Base-by-base conservation (phyloP, 1,284 basidiomycete genomes). In the Phlebopus sp. region DNA sequence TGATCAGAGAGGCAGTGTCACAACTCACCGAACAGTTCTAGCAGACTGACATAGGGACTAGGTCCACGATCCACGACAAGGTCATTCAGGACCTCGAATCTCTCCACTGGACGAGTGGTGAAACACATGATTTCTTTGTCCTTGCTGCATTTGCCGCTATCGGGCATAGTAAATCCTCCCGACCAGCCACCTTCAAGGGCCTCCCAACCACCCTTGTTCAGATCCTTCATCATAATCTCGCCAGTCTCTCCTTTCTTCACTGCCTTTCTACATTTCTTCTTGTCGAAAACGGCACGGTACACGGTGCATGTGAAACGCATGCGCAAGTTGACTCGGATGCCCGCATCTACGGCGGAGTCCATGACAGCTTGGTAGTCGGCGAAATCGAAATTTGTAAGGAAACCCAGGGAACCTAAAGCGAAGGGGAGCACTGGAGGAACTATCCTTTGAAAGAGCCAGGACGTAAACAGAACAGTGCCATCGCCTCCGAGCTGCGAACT, bases 231-330 rank as follows among this genome's bases (percentile, higher is more conserved):
- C 69, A 96, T 80, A 52, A 98, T 97, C 65, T 96, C 93, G 10
- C 95, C 94, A 2, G 91, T 94, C 50, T 90, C 88, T 2, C 82
- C 91, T 59, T 89, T 91, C 70, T 94, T 92, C 46, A 97, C 85
- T 0, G 94, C 95, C 56, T 89, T 91, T 25, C 87, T 76, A 41
- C 78, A 72, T 56, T 77, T 84, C 18, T 82, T 75, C 54, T 83
- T 78, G 57, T 86, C 86, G 14, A 82, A 80, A 37, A 95, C 82
- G 2, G 92, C 88, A 32, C 95, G 88, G 67, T 97, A 99, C 11
- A 99, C 92, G 0, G 96, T 98, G 65, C 96, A 98, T 3, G 95
- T 98, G 68, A 99, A 99, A 9, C 97, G 86, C 97, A 99, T 99
- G 46, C 97, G 88, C 14, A 99, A 77, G 67, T 99, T 99, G 52